Conservation (phyloP, 176 grass and related monocot species). For the Aechmea fasciata region DNA sequence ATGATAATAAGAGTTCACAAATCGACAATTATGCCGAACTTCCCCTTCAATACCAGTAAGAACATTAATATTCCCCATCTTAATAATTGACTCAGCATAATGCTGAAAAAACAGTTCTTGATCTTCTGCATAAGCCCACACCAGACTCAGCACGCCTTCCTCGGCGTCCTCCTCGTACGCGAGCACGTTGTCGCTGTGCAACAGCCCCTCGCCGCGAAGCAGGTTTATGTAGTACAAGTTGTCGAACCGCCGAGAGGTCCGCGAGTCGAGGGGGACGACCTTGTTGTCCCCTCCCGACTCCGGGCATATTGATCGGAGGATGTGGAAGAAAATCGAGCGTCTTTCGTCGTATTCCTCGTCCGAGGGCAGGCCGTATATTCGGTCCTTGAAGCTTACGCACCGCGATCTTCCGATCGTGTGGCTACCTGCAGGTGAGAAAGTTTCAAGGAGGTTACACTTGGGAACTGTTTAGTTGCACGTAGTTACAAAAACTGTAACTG, state of each 20-base stretch:
- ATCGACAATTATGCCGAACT: conserved; percentile 36
- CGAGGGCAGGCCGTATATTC: conserved; percentile 26
- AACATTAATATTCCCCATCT: conserved; percentile 47
- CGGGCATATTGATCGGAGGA: conserved; percentile 24
- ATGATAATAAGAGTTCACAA: conserved; percentile 19
- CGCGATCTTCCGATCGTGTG: conserved; percentile 47
- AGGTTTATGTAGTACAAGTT: conserved; percentile 38
- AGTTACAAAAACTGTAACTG: too few species aligned
- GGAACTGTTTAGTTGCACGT: too few species aligned
- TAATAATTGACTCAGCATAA: conserved; percentile 29
- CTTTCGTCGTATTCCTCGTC: conserved; percentile 12
- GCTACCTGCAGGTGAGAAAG: conserved; percentile 21
- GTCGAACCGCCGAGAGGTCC: conserved; percentile 34
- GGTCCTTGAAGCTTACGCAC: conserved; percentile 37
- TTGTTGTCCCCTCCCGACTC: conserved; percentile 15
- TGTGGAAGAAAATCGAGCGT: conserved; percentile 19
- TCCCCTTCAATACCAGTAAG: conserved; percentile 32
- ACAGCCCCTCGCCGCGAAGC: conserved; percentile 23
- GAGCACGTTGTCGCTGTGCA: conserved; percentile 38
- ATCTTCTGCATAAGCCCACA: conserved; percentile 35
- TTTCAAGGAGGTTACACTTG: not conserved
- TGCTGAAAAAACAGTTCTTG: conserved; percentile 36
- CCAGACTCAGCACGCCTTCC: conserved; percentile 5
- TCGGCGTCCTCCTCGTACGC: conserved; percentile 13
- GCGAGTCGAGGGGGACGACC: conserved; percentile 28